phyloP scores from a whole-genome alignment of 371 early-diverging fungal species.

The Apophysomyces variabilis region DNA sequence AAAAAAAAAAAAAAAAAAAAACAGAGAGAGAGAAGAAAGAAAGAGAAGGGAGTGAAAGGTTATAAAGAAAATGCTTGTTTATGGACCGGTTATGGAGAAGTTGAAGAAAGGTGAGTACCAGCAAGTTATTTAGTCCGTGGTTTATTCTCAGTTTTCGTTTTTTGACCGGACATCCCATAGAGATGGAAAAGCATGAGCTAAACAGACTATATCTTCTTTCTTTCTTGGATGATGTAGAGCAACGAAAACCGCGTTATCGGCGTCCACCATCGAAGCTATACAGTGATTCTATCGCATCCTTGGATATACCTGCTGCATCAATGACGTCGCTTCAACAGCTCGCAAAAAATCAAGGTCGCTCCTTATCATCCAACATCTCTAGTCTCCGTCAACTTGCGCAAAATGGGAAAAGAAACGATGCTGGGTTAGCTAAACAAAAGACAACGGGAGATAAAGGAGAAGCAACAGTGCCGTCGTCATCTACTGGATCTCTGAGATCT shows the following conservation, averaged over 20 bases:
- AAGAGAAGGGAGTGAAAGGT: too few species aligned
- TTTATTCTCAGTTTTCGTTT: neutral
- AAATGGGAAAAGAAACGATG: neutral
- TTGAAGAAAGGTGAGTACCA: too few species aligned
- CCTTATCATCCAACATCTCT: neutral
- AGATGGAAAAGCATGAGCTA: neutral
- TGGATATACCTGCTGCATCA: neutral
- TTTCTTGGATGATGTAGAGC: slow-evolving; percentile 8
- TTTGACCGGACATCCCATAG: neutral
- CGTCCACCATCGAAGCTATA: slow-evolving; percentile 31
- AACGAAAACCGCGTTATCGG: slow-evolving; percentile 27
- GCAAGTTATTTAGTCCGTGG: too few species aligned
- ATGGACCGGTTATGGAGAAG: too few species aligned
- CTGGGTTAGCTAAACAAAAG: neutral
- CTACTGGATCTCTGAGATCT: neutral
- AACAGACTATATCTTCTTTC: neutral
- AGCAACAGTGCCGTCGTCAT: too few species aligned
- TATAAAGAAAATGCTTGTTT: too few species aligned
- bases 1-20: neutral
- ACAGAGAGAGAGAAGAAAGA: neutral
- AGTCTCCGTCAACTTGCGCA: neutral
- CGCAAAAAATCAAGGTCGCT: neutral
- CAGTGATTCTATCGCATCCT: neutral
- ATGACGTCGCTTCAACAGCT: slow-evolving; percentile 6
- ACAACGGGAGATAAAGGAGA: neutral